phyloP scores from a whole-genome alignment of 805 yeast genomes.

The Ogataea saltuana region DNA sequence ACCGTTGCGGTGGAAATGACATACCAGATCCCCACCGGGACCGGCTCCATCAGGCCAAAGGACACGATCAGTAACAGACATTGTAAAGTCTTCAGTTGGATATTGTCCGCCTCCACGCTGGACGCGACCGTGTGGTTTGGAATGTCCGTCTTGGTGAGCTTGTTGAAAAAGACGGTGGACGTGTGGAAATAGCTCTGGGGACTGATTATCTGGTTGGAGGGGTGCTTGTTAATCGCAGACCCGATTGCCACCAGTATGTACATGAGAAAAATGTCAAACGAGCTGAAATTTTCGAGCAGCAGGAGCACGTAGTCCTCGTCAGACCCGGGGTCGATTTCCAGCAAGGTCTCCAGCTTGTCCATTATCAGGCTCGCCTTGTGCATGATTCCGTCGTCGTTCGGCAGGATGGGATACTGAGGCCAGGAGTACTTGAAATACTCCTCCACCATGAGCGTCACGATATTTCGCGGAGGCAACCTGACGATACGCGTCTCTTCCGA shows the following conservation, averaged over 20 bases:
- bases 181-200: slow-evolving; percentile 10
- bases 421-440: slow-evolving; percentile 21
- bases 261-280: slow-evolving; percentile 17
- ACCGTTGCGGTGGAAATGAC: slow-evolving; percentile 45
- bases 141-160: slow-evolving; percentile 12
- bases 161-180: slow-evolving; percentile 19
- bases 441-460: not conserved
- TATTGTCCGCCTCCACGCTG: not conserved
- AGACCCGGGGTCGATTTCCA: not conserved
- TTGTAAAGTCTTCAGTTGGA: slow-evolving; percentile 40
- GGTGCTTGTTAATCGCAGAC: slow-evolving; percentile 11
- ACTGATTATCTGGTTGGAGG: not conserved
- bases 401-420: slow-evolving; percentile 21
- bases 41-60: slow-evolving; percentile 47
- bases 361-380: slow-evolving; percentile 9
- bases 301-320: slow-evolving; percentile 5
- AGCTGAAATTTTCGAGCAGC: slow-evolving; percentile 9
- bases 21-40: slow-evolving; percentile 51
- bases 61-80: slow-evolving; percentile 41
- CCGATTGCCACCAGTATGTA: slow-evolving; percentile 21
- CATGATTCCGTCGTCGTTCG: slow-evolving; percentile 8
- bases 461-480: not conserved
- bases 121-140: not conserved
- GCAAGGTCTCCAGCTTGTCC: slow-evolving; percentile 6
- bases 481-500: not conserved